These are phyloP conservation scores for Clonostachys sp. DNA, from an alignment of 2,329 filamentous ascomycete genomes.

Conservation along the genomic window DNA sequence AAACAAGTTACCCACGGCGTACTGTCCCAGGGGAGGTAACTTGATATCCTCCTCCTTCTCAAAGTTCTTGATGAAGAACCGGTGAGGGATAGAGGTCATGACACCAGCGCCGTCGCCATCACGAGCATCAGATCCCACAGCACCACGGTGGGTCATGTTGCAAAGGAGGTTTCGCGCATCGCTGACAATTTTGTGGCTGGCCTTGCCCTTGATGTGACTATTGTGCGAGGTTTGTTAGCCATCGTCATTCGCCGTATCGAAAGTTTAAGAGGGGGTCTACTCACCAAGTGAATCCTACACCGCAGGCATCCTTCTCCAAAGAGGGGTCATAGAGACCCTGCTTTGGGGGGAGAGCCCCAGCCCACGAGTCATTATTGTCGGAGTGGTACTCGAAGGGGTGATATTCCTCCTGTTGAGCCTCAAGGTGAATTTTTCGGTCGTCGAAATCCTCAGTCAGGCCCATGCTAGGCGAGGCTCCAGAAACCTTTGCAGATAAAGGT, in stretches of 20 bases:
- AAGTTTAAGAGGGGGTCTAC: slow-evolving; percentile 17
- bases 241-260: not conserved
- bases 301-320: slow-evolving; percentile 97
- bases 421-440: slow-evolving; percentile 60
- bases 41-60: slow-evolving; percentile 84
- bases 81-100: slow-evolving; percentile 98
- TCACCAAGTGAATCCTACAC: slow-evolving; percentile 98
- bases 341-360: slow-evolving; percentile 91
- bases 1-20: slow-evolving; percentile 96
- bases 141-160: slow-evolving; percentile 99
- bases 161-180: slow-evolving; percentile 96
- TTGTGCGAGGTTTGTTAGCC: slow-evolving; percentile 10
- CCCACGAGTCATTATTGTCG: slow-evolving; percentile 84
- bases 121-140: slow-evolving; percentile 94
- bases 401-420: slow-evolving; percentile 56
- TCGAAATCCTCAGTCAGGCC: slow-evolving; percentile 62
- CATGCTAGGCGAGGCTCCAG: slow-evolving; percentile 60
- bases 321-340: slow-evolving; percentile 97
- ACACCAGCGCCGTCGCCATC: slow-evolving; percentile 98
- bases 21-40: slow-evolving; percentile 84
- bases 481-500: not conserved
- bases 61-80: slow-evolving; percentile 98
- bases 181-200: slow-evolving; percentile 97
- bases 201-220: slow-evolving; percentile 94
- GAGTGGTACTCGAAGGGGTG: slow-evolving; percentile 81